Base-by-base conservation (phyloP, 2,329 filamentous ascomycete genomes). In the Aspergillus ochraceoroseus region DNA sequence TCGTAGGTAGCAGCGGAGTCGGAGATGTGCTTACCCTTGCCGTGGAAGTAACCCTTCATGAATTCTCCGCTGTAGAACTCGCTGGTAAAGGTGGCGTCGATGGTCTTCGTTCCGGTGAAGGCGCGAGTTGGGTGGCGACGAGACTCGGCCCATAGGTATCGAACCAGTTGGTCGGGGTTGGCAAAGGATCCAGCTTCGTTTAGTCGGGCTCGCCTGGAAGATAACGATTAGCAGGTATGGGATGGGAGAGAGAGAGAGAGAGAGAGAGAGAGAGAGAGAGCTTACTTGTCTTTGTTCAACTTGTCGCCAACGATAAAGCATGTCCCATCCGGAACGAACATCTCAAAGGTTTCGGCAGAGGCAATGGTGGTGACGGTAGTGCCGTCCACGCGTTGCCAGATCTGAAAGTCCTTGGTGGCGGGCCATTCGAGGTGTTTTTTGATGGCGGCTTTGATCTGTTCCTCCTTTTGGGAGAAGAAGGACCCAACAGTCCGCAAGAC, bases 1-100 rank as follows among this genome's bases (percentile, higher is more conserved):
- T 61, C 64, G 57, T 82, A 82, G 15, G 69, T 71, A 38, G 76
- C 71, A 32, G 75, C 77, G 17, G 67, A 70, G 46, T 73, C 68
- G 22, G 67, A 67, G 49, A 79, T 73, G 47, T 72, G 67, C 17
- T 68, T 73, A 36, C 76, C 76, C 14, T 68, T 61, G 32, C 79
- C 79, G 52, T 81, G 77, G 43, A 66, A 70, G 35, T 68, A 66
- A 15, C 68, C 68, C 35, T 70, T 71, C 11, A 68, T 62, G 38
- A 75, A 67, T 4, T 70, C 65, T 37, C 77, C 77, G 34, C 68
- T 70, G 61, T 77, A 80, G 58, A 71, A 77, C 36, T 79, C 71
- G 2, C 68, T 68, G 5, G 71, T 74, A 48, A 78, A 76, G 37
- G 73, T 71, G 47, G 65, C 61, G 36, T 75, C 72, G 39, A 74